Base-by-base conservation (phyloP, 2,329 filamentous ascomycete genomes). In the Knufia fluminis region DNA sequence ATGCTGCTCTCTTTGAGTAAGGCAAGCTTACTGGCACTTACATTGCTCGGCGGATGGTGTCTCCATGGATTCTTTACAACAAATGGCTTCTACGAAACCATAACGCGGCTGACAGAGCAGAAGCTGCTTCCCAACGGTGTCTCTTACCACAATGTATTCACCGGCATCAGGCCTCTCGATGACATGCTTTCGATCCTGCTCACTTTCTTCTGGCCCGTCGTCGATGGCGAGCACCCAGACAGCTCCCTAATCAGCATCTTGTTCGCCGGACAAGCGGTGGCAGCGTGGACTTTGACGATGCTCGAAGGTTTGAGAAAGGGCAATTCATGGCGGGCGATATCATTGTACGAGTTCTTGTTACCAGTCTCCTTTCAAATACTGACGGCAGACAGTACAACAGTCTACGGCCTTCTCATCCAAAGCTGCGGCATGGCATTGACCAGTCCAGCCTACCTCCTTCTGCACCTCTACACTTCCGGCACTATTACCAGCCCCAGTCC, bases 261-360 rank as follows among this genome's bases (percentile, higher is more conserved):
- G 1, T 70, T 71, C 42, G 64, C 63, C 1, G 67, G 66, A 2
- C 64, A 66, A 2, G 62, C 68, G 38, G 65, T 63, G 1, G 62
- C 66, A 4, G 60, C 64, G 22, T 70, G 66, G 66, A 57, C 63
- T 3, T 50, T 70, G 17, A 56, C 73, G 12, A 57, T 66, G 1
- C 59, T 74, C 48, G 72, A 75, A 52, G 64, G 68, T 4, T 64
- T 68, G 62, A 62, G 72, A 38, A 59, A 58, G 23, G 70, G 69
- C 0, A 73, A 73, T 57, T 57, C 60, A 4, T 60, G 68, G 36
- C 67, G 61, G 2, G 28, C 66, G 7, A 60, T 68, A 35, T 67
- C 67, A 31, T 69, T 66, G 71, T 73, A 66, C 48, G 68, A 61
- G 8, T 14, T 17, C 41, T 38, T 16, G 26, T n/a, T 31, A 4